phyloP scores from a whole-genome alignment of 805 yeast genomes.

The Lipomyces anomalus region DNA sequence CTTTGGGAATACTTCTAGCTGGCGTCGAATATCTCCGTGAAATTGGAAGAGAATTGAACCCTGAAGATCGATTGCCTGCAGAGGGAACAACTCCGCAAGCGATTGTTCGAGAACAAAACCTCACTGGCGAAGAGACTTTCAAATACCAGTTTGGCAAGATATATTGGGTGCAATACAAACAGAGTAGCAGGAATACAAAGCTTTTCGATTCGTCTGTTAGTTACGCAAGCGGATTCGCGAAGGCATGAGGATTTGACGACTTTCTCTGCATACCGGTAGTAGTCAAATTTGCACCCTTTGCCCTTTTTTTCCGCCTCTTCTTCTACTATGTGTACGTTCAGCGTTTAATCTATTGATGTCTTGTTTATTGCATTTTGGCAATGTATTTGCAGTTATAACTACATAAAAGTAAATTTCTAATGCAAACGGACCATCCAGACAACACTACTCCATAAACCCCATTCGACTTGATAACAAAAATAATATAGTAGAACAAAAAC shows the following conservation, averaged over 20 bases:
- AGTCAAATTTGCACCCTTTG: too few species aligned
- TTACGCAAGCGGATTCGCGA: slow-evolving; percentile 24
- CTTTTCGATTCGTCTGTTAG: slow-evolving; percentile 20
- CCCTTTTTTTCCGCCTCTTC: too few species aligned
- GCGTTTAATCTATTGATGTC: too few species aligned
- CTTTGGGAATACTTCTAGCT: slow-evolving; percentile 59
- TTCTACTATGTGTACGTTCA: too few species aligned
- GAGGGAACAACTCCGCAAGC: slow-evolving; percentile 13
- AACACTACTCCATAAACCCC: too few species aligned
- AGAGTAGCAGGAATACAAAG: slow-evolving; percentile 14
- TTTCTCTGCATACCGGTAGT: too few species aligned
- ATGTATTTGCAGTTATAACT: too few species aligned
- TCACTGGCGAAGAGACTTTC: slow-evolving; percentile 14
- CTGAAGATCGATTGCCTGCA: slow-evolving; percentile 14
- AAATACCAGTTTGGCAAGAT: slow-evolving; percentile 20
- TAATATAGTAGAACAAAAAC: too few species aligned
- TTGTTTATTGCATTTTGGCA: too few species aligned
- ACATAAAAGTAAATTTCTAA: too few species aligned
- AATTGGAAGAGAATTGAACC: slow-evolving; percentile 17
- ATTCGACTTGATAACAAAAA: too few species aligned
- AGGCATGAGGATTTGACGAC: slow-evolving; percentile 10
- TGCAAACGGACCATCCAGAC: too few species aligned
- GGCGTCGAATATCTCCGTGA: slow-evolving; percentile 39
- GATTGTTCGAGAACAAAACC: slow-evolving; percentile 7
- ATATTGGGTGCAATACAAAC: slow-evolving; percentile 21